phyloP scores from a whole-genome alignment of 1,139 yeast genomes.

The Zygosaccharomyces sapae region DNA sequence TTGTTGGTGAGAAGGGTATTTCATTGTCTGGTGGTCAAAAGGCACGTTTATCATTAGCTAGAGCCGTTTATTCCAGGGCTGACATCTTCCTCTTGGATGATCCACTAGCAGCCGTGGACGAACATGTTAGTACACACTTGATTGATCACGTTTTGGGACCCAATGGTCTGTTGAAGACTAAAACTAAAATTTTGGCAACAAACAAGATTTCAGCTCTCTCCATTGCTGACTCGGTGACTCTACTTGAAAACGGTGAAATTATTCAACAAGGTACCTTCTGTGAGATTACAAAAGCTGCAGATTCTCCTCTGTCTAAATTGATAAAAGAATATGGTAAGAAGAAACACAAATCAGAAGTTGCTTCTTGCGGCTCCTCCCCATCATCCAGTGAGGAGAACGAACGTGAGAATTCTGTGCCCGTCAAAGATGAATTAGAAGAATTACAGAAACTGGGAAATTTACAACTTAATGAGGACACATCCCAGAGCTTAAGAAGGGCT shows the following conservation, averaged over 20 bases:
- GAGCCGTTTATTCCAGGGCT: constrained; percentile 94
- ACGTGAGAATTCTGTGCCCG: constrained; percentile 29
- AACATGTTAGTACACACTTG: constrained; percentile 86
- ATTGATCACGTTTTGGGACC: constrained; percentile 77
- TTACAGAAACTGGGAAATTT: constrained; percentile 33
- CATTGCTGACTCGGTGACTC: constrained; percentile 66
- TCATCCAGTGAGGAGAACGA: constrained; percentile 7
- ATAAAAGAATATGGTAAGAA: constrained; percentile 73
- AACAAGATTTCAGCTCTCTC: constrained; percentile 82
- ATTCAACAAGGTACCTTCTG: constrained; percentile 72
- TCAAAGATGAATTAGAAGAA: constrained; percentile 38
- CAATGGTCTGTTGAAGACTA: constrained; percentile 68
- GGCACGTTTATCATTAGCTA: constrained; percentile 86
- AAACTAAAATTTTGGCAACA: constrained; percentile 81
- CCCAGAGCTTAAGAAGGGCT: constrained; percentile 62
- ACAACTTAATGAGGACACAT: constrained; percentile 29
- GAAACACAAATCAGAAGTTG: constrained; percentile 25
- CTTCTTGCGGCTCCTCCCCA: constrained; percentile 9
- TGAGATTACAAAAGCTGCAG: constrained; percentile 44
- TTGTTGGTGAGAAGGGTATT: constrained; percentile 96
- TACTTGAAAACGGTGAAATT: constrained; percentile 73
- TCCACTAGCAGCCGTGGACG: constrained; percentile 92
- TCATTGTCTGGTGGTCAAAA: constrained; percentile 96
- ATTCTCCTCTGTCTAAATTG: constrained; percentile 56
- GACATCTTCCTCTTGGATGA: constrained; percentile 89